A percentile compares a stretch with the other conserved stretches of the same genome.
Evolutionary conservation across 2,329 filamentous ascomycete genomes (phyloP).

Genomic region (Paradendryphiella salina): DNA sequence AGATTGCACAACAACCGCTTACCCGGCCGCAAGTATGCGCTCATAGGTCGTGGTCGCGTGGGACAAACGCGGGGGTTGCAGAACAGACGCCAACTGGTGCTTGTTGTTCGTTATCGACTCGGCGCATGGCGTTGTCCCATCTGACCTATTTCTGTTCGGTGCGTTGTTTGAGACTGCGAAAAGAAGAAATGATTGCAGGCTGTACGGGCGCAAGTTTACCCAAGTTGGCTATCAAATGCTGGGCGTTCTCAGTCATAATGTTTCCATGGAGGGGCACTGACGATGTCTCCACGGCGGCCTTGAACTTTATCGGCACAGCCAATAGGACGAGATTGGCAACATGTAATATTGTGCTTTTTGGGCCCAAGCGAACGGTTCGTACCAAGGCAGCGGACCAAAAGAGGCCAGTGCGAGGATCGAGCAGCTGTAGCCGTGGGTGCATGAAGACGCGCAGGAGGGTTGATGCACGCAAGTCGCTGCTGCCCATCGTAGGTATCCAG

Average conservation of each 20-base stretch:
- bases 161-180: too few relatives aligned
- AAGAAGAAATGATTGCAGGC: not conserved
- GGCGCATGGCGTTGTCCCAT: not conserved
- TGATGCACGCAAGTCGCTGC: slow-evolving; percentile 7
- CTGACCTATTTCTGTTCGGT: slow-evolving; percentile 5
- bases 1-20: not conserved
- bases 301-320: not conserved
- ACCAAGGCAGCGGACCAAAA: slow-evolving; percentile 3
- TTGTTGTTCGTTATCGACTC: slow-evolving; percentile 4
- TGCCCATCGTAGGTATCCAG: not conserved
- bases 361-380: slow-evolving; percentile 14
- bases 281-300: not conserved
- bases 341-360: not conserved
- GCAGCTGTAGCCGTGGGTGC: slow-evolving; percentile 11
- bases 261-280: too few relatives aligned
- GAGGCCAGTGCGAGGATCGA: slow-evolving; percentile 17
- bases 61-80: slow-evolving; percentile 1
- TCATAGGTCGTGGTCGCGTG: slow-evolving; percentile 1
- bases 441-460: slow-evolving; percentile 3
- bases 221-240: not conserved
- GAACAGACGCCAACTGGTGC: slow-evolving; percentile 6
- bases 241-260: not conserved
- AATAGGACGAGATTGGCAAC: not conserved
- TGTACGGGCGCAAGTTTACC: not conserved
- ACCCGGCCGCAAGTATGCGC: not conserved